Evolutionary conservation across 1,284 basidiomycete genomes (phyloP).

Genomic region (Coniophora puteana): DNA sequence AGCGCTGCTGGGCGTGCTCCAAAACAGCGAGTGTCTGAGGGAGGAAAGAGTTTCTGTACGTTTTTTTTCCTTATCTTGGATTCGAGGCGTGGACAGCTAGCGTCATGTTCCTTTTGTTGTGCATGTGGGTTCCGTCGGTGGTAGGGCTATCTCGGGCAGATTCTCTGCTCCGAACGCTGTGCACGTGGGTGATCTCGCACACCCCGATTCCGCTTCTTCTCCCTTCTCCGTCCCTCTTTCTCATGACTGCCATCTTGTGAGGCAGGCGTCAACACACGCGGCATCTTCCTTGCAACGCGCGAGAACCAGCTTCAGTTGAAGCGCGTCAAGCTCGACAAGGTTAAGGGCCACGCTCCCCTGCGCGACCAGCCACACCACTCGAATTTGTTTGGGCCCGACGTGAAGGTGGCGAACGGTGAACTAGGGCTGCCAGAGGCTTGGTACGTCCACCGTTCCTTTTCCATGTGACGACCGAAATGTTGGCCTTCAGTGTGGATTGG

Average conservation of each 20-base stretch:
- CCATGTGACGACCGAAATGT: background rate
- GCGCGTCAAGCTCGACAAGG: conserved; percentile 61
- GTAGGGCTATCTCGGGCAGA: conserved; percentile 69
- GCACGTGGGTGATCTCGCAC: conserved; percentile 59
- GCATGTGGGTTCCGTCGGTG: background rate
- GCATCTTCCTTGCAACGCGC: conserved; percentile 54
- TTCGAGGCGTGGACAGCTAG: too few species aligned
- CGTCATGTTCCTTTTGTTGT: background rate
- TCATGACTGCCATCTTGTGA: background rate
- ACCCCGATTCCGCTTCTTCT: conserved; percentile 43
- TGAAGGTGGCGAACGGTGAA: conserved; percentile 37
- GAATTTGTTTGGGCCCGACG: conserved; percentile 55
- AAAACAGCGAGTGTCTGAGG: conserved; percentile 61
- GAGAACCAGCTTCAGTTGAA: conserved; percentile 48
- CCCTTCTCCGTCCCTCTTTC: background rate
- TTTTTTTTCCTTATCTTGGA: conserved; percentile 9
- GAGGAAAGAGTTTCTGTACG: conserved; percentile 64
- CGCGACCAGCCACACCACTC: conserved; percentile 75
- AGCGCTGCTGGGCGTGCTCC: conserved; percentile 59
- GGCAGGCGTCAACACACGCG: conserved; percentile 53
- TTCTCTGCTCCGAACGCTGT: conserved; percentile 60
- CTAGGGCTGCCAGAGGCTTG: conserved; percentile 52
- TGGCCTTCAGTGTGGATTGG: conserved; percentile 6
- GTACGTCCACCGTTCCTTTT: conserved; percentile 40
- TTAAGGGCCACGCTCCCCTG: conserved; percentile 58